These are phyloP conservation scores for Hemileccinum rubropunctum DNA, from an alignment of 768 basidiomycete species.

Conservation along the genomic window DNA sequence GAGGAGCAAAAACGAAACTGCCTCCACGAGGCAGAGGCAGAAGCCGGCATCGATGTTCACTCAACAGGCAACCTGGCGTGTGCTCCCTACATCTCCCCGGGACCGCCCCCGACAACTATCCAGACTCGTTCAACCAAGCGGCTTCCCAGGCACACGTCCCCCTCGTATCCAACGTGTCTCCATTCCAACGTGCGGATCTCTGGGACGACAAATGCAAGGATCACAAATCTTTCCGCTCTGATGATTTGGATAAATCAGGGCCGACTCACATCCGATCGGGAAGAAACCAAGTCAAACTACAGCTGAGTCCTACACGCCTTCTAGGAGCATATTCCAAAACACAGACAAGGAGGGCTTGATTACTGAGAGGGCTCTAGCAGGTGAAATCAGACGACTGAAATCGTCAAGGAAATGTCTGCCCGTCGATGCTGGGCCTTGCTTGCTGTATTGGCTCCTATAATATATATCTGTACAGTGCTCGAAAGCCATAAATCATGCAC, in stretches of 20 bases:
- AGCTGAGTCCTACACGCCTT: constrained; percentile 94
- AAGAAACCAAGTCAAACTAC: constrained; percentile 76
- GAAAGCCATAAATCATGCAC: no score
- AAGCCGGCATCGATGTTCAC: constrained; percentile 60
- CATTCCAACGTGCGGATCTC: constrained; percentile 71
- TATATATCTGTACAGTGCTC: no score
- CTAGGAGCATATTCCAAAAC: constrained; percentile 92
- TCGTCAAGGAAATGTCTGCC: constrained; percentile 77
- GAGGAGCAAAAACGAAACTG: no score
- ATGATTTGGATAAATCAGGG: constrained; percentile 81
- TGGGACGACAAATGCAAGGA: constrained; percentile 79
- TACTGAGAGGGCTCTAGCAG: constrained; percentile 82
- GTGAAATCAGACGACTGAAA: constrained; percentile 88
- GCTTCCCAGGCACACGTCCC: constrained; percentile 68
- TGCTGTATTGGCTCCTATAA: constrained; percentile 85
- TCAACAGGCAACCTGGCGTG: constrained; percentile 65
- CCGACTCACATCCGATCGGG: constrained; percentile 71
- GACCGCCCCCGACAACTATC: constrained; percentile 43
- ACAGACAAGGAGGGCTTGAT: constrained; percentile 67
- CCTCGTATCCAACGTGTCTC: constrained; percentile 74
- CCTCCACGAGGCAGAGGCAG: constrained; percentile 71
- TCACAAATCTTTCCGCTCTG: constrained; percentile 65
- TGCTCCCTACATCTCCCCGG: constrained; percentile 67
- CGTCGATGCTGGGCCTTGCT: constrained; percentile 87
- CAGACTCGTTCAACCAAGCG: constrained; percentile 47